These are phyloP conservation scores for Phycomyces blakesleeanus DNA, from an alignment of 192 early-diverging fungal species.

Conservation along the genomic window DNA sequence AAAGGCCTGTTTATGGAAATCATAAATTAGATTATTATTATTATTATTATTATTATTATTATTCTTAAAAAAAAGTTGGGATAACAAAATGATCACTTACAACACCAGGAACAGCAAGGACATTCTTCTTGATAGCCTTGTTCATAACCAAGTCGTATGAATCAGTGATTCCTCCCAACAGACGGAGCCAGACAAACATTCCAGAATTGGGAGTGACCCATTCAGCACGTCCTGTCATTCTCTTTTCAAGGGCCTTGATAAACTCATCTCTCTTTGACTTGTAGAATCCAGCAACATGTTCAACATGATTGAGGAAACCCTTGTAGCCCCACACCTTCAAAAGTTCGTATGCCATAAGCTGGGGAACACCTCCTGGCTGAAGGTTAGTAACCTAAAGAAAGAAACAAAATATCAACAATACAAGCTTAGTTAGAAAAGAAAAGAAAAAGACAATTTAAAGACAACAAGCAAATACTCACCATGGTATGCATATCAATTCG, in stretches of 20 bases:
- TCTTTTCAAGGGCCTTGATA: slow-evolving; percentile 54
- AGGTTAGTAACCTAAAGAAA: slow-evolving; percentile 67
- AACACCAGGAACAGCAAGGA: slow-evolving; percentile 68
- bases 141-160: slow-evolving; percentile 58
- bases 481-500: slow-evolving; percentile 75
- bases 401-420: not conserved
- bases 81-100: slow-evolving; percentile 3
- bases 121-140: slow-evolving; percentile 59
- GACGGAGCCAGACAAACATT: slow-evolving; percentile 79
- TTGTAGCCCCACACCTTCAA: slow-evolving; percentile 75
- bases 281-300: slow-evolving; percentile 71
- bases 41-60: no score
- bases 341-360: slow-evolving; percentile 68
- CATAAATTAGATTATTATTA: no score
- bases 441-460: slow-evolving; percentile 12
- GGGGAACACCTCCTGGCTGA: slow-evolving; percentile 80
- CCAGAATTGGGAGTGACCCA: slow-evolving; percentile 57
- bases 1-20: slow-evolving; percentile 37
- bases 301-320: slow-evolving; percentile 74
- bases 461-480: slow-evolving; percentile 24
- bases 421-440: slow-evolving; percentile 66
- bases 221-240: slow-evolving; percentile 58
- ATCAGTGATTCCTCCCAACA: slow-evolving; percentile 44
- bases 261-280: slow-evolving; percentile 65
- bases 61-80: slow-evolving; percentile 2